phyloP scores from a whole-genome alignment of 345 rosid species.

The Microcos paniculata region DNA sequence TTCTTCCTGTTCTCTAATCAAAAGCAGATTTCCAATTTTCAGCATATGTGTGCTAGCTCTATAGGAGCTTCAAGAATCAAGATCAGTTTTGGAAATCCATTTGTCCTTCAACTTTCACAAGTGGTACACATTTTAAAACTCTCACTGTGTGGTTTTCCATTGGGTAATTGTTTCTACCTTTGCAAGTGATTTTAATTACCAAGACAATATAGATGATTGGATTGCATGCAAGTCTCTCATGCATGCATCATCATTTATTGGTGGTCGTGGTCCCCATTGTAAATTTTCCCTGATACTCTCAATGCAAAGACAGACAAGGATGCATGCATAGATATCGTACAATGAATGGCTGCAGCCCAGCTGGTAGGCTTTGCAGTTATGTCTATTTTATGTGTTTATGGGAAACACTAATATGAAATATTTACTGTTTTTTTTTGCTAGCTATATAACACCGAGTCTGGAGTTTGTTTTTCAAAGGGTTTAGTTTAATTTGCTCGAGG shows the following conservation, averaged over 20 bases:
- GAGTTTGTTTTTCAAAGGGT: too few relatives aligned
- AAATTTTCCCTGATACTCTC: background rate
- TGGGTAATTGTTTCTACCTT: too few relatives aligned
- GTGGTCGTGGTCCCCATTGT: slow-evolving; percentile 7
- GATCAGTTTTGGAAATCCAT: too few relatives aligned
- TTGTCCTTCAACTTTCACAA: too few relatives aligned
- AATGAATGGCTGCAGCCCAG: background rate
- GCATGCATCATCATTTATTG: background rate
- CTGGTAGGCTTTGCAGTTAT: background rate
- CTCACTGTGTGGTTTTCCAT: too few relatives aligned
- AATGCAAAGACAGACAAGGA: background rate
- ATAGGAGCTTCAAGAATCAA: too few relatives aligned
- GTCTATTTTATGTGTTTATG: background rate
- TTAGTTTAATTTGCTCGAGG: too few relatives aligned
- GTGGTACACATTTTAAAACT: too few relatives aligned
- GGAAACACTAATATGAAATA: background rate
- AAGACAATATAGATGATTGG: background rate
- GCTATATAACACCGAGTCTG: background rate
- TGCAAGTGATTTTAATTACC: too few relatives aligned
- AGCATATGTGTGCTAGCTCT: too few relatives aligned
- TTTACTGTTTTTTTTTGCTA: background rate
- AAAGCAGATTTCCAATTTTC: background rate
- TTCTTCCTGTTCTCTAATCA: background rate
- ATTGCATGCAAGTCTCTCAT: background rate
- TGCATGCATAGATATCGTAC: background rate